Conservation (phyloP, 371 early-diverging fungal species). For the Fennellomyces sp. region DNA sequence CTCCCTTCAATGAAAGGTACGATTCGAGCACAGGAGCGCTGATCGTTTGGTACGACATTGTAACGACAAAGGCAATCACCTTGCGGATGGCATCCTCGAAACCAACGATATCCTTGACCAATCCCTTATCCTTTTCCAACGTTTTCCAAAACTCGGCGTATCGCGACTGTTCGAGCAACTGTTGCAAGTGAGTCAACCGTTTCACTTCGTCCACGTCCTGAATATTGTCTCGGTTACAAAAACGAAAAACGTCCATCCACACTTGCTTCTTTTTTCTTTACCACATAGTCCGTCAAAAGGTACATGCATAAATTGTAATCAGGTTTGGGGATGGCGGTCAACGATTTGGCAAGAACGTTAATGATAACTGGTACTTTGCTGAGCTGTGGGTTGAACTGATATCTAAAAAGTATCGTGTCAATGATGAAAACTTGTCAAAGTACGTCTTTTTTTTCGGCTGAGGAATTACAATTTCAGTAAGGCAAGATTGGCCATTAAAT, state of each 20-base stretch:
- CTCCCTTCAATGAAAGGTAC: constrained; percentile 73
- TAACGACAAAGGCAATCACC: constrained; percentile 73
- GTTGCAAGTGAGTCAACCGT: constrained; percentile 74
- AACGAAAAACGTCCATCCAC: no score
- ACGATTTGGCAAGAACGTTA: constrained; percentile 80
- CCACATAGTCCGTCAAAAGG: constrained; percentile 77
- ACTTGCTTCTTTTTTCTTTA: constrained; percentile 34
- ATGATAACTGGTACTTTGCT: constrained; percentile 72
- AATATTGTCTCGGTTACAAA: not conserved
- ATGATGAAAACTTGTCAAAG: not conserved
- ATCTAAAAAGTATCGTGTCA: constrained; percentile 33
- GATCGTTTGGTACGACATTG: constrained; percentile 84
- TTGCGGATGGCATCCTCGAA: constrained; percentile 79
- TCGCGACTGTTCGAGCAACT: constrained; percentile 76
- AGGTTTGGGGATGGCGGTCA: constrained; percentile 83
- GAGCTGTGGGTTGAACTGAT: constrained; percentile 88
- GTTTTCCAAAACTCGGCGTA: constrained; percentile 84
- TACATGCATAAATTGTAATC: constrained; percentile 91
- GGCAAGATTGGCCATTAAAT: constrained; percentile 89
- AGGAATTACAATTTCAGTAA: constrained; percentile 81
- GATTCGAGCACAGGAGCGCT: constrained; percentile 51
- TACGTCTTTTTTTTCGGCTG: no score
- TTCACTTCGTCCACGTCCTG: constrained; percentile 60
- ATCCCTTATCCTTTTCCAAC: constrained; percentile 56
- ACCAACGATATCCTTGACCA: constrained; percentile 67